phyloP scores from a whole-genome alignment of 2,329 filamentous ascomycete genomes.

The Aplosporella prunicola region DNA sequence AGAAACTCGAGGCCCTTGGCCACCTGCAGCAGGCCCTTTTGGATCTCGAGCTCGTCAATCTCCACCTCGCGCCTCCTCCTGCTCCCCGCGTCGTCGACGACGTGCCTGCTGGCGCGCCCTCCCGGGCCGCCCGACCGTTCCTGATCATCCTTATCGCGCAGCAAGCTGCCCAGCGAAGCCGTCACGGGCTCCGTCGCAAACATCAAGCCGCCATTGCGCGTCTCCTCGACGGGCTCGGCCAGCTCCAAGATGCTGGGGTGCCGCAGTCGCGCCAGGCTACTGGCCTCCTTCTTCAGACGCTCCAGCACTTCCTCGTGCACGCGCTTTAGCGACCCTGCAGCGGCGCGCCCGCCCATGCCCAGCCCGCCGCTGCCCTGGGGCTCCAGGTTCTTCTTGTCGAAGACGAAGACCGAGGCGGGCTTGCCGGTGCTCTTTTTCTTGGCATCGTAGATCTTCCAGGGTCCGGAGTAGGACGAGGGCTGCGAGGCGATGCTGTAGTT shows the following conservation, averaged over 20 bases:
- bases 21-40: slow-evolving; percentile 88
- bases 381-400: slow-evolving; percentile 81
- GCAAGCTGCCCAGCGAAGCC: slow-evolving; percentile 69
- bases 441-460: slow-evolving; percentile 96
- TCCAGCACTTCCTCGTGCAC: slow-evolving; percentile 85
- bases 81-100: slow-evolving; percentile 70
- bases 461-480: slow-evolving; percentile 71
- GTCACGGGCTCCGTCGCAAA: slow-evolving; percentile 92
- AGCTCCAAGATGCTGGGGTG: slow-evolving; percentile 90
- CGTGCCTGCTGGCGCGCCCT: slow-evolving; percentile 66
- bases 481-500: slow-evolving; percentile 78
- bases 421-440: slow-evolving; percentile 95
- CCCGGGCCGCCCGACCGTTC: slow-evolving; percentile 60
- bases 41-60: slow-evolving; percentile 93
- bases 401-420: slow-evolving; percentile 83
- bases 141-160: slow-evolving; percentile 84
- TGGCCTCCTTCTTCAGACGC: slow-evolving; percentile 82
- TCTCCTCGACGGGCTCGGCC: slow-evolving; percentile 92
- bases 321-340: slow-evolving; percentile 63
- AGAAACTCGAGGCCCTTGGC: slow-evolving; percentile 91
- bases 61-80: slow-evolving; percentile 68
- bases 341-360: slow-evolving; percentile 45
- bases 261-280: slow-evolving; percentile 74
- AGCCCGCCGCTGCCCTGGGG: slow-evolving; percentile 51
- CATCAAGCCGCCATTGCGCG: slow-evolving; percentile 79